Evolutionary conservation across 202 grass and related monocot species (phyloP), one percentile per base, ranked within the genome.

Genomic region (Elaeis oleifera): DNA sequence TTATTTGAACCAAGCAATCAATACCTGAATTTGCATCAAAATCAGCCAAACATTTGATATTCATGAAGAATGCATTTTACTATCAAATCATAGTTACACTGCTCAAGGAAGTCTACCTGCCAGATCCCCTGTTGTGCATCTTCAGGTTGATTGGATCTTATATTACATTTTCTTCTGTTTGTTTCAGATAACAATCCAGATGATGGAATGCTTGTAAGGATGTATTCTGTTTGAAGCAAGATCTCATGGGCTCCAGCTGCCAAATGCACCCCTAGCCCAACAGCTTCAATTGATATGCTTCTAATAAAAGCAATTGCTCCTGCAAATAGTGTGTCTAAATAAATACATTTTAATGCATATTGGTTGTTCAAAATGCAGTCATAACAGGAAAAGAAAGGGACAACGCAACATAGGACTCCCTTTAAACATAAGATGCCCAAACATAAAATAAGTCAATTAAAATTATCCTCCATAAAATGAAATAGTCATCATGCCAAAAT

Each of bases 181-280:
- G 56, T 61, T 71, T 83, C 71, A 58, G 51, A 71, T 18, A 70
- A 82, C 68, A 76, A 56, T 64, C 60, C 52, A 71, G 78, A 74
- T 8, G 59, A 63, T 54, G 88, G 94, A 72, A 75, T 56, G 62
- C 79, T 73, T 50, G 88, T 78, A 69, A 99, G 80, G 48, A 90
- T 72, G 11, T 23, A 68, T 77, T 99, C 94, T 74, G 94, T 87
- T 67, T 89, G 91, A 20, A 73, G 63, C 77, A 99, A 79, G 63
- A 99, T 82, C 54, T 92, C 94, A 81, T 99, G 94, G 67, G 94
- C 85, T 71, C 88, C 94, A 23, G 82, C 88, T 49, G 85, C 94
- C 74, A 99, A 85, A 81, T 99, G 94, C 62, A 99, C 82, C 57
- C 94, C 94, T 58, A 99, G 76, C 8, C 88, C 85, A 76, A 99